Evolutionary conservation across 345 rosid species (phyloP).

Genomic region (Heritiera fomes): DNA sequence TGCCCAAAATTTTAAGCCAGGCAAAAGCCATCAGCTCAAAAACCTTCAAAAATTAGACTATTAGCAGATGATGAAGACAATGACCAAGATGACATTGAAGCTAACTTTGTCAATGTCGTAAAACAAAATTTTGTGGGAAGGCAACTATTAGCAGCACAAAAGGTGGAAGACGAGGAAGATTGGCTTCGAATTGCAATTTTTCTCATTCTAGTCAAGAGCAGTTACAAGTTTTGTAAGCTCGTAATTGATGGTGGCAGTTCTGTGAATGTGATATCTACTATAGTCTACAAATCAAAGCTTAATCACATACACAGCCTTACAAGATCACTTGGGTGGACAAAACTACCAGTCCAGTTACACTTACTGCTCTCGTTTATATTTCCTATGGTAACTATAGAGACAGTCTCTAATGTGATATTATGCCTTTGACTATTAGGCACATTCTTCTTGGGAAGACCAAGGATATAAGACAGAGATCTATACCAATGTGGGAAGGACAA

Average conservation of each 20-base stretch:
- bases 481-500: not conserved
- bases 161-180: not conserved
- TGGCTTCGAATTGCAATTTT: not conserved
- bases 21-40: not conserved
- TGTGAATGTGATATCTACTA: not conserved
- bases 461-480: not conserved
- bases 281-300: not conserved
- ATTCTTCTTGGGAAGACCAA: not conserved
- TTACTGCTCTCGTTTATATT: not conserved
- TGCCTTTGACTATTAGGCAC: not conserved
- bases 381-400: not conserved
- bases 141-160: slow-evolving; percentile 6
- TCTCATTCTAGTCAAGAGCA: not conserved
- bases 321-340: not conserved
- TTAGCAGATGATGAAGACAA: not conserved
- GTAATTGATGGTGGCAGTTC: not conserved
- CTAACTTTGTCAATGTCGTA: not conserved
- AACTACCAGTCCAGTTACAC: not conserved
- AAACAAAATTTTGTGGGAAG: not conserved
- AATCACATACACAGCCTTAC: slow-evolving; percentile 1
- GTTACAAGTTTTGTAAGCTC: not conserved
- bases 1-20: not conserved
- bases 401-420: not conserved
- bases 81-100: not conserved
- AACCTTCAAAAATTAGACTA: not conserved